Evolutionary conservation across 164 flowering plant genomes (phyloP).

Genomic region (Vitis riparia): DNA sequence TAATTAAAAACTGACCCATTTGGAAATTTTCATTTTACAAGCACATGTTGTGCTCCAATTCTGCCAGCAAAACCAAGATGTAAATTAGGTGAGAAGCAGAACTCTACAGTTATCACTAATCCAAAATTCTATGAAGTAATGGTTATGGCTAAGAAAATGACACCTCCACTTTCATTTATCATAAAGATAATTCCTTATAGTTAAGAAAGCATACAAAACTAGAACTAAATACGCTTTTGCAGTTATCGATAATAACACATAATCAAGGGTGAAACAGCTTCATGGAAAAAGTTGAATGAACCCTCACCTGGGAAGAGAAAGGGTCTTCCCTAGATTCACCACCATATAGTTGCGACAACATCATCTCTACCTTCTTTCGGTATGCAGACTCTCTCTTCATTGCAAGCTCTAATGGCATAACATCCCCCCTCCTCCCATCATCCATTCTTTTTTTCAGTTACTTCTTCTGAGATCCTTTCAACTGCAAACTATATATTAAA

Average conservation of each 20-base stretch:
- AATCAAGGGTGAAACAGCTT: too few relatives aligned
- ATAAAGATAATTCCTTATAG: background rate
- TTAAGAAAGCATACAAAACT: background rate
- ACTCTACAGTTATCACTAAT: background rate
- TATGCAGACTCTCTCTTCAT: slow-evolving; percentile 36
- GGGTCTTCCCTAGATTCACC: slow-evolving; percentile 7
- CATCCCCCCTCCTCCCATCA: background rate
- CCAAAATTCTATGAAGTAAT: background rate
- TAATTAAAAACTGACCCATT: background rate
- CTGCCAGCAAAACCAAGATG: background rate
- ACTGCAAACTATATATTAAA: background rate
- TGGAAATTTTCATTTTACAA: background rate
- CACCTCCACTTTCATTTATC: background rate
- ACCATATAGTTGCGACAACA: slow-evolving; percentile 4
- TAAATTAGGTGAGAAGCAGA: background rate
- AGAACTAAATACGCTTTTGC: too few relatives aligned
- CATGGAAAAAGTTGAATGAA: background rate
- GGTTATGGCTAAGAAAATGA: background rate
- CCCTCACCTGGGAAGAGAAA: slow-evolving; percentile 19
- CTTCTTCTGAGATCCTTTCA: background rate
- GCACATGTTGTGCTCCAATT: background rate
- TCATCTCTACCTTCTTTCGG: slow-evolving; percentile 17
- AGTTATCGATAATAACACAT: too few relatives aligned
- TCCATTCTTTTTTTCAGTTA: slow-evolving; percentile 9
- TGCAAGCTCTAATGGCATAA: slow-evolving; percentile 30